Conservation (phyloP, 441 rosid genomes). For the Corymbia citriodora region DNA sequence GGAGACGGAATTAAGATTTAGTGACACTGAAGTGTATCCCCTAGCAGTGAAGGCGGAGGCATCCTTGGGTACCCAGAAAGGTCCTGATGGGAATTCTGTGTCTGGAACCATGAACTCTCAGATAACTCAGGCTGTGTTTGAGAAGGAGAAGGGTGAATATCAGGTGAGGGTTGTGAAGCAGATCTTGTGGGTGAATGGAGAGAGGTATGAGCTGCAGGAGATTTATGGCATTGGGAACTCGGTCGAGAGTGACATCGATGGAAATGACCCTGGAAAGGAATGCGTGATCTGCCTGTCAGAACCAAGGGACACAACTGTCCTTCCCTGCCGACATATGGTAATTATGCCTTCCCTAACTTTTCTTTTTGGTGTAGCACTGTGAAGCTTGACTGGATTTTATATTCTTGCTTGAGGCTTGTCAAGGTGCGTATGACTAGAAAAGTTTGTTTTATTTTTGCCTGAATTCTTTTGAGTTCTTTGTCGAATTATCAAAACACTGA, state of each 20-base stretch:
- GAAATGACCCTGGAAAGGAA: slow-evolving; percentile 86
- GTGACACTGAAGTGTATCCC: slow-evolving; percentile 50
- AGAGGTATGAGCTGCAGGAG: slow-evolving; percentile 86
- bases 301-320: slow-evolving; percentile 85
- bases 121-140: slow-evolving; percentile 69
- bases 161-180: slow-evolving; percentile 69
- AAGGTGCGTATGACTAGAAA: not conserved
- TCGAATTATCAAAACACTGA: not conserved
- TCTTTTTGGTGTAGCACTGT: not conserved
- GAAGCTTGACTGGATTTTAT: not conserved
- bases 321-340: slow-evolving; percentile 98
- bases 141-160: slow-evolving; percentile 78
- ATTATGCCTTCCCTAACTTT: slow-evolving; percentile 12
- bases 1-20: slow-evolving; percentile 49
- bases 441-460: not conserved
- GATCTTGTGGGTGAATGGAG: slow-evolving; percentile 69
- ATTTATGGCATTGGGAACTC: slow-evolving; percentile 90
- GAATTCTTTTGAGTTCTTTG: not conserved
- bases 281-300: slow-evolving; percentile 97
- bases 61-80: slow-evolving; percentile 31
- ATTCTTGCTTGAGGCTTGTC: not conserved
- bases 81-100: slow-evolving; percentile 36
- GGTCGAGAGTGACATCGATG: slow-evolving; percentile 67
- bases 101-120: slow-evolving; percentile 53
- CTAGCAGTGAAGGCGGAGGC: slow-evolving; percentile 87